Conservation (phyloP, 2,329 filamentous ascomycete species). For the Penicillium sp. region DNA sequence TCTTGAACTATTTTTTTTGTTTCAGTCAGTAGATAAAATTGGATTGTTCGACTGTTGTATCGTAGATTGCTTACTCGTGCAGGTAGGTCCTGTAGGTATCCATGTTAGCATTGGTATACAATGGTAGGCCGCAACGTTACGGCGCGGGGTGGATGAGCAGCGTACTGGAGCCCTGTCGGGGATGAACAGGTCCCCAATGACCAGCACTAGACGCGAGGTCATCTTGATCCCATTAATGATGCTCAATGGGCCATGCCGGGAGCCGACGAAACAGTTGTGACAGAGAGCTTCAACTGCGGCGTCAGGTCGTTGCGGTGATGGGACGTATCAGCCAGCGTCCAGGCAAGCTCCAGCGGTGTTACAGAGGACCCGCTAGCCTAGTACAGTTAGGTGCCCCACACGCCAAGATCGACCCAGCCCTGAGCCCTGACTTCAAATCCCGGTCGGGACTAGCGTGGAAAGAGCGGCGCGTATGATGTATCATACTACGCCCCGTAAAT, state of each 20-base stretch:
- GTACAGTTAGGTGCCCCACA: not conserved
- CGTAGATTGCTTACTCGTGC: conserved; percentile 61
- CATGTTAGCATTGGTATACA: conserved; percentile 14
- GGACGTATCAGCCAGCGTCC: not conserved
- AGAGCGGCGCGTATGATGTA: too few species aligned
- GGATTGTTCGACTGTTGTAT: not conserved
- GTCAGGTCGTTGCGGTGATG: not conserved
- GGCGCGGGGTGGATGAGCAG: conserved; percentile 21
- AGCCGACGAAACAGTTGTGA: not conserved
- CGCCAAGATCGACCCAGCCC: too few species aligned
- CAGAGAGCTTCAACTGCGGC: not conserved
- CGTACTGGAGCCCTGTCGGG: conserved; percentile 77
- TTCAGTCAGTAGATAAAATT: conserved; percentile 9
- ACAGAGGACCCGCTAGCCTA: not conserved
- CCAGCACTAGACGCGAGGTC: conserved; percentile 85
- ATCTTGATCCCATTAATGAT: conserved; percentile 36
- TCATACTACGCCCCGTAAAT: too few species aligned
- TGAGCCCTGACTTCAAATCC: too few species aligned
- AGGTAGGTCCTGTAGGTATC: conserved; percentile 64
- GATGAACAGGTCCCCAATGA: conserved; percentile 91
- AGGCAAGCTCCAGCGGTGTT: not conserved
- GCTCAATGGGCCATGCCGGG: conserved; percentile 29
- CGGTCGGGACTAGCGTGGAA: too few species aligned
- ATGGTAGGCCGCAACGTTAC: conserved; percentile 4
- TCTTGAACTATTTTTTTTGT: conserved; percentile 63